Percentiles rank a stretch among this genome's conserved stretches.
Conservation (phyloP, 306 rosid genomes). For the Ziziphus jujuba region DNA sequence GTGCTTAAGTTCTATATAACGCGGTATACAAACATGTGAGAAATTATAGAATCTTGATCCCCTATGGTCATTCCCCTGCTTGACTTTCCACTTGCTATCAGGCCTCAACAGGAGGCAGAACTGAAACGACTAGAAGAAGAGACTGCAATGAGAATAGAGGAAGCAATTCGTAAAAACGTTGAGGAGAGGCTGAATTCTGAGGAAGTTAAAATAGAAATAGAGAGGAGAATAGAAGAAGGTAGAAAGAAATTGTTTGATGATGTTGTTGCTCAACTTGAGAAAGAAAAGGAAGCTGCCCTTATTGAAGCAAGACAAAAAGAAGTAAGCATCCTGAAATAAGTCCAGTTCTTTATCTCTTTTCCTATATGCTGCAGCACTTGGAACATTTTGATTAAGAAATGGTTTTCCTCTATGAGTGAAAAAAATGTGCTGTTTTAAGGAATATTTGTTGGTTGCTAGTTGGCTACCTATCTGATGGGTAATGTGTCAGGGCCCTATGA, state of each 20-base stretch:
- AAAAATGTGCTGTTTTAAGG: too few species aligned
- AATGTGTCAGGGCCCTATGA: too few species aligned
- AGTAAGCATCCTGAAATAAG: conserved; percentile 38
- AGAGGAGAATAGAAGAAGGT: conserved; percentile 72
- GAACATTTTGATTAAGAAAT: too few species aligned
- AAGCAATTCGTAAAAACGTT: conserved; percentile 63
- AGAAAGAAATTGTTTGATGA: conserved; percentile 56
- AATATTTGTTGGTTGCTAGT: too few species aligned
- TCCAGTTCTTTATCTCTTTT: not conserved
- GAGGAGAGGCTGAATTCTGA: conserved; percentile 66
- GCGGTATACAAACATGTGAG: too few species aligned
- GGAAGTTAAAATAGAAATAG: conserved; percentile 56
- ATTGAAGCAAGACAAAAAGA: conserved; percentile 70
- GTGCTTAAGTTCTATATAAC: too few species aligned
- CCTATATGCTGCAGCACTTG: not conserved
- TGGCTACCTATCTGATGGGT: too few species aligned
- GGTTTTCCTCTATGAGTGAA: too few species aligned
- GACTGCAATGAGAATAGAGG: conserved; percentile 73
- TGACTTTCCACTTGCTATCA: conserved; percentile 24
- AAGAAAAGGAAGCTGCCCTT: conserved; percentile 71
- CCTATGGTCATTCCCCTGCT: not conserved
- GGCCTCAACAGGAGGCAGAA: conserved; percentile 81
- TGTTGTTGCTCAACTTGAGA: conserved; percentile 71
- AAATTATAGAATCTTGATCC: not conserved
- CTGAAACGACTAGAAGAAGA: conserved; percentile 69